Evolutionary conservation across 2,329 filamentous ascomycete genomes (phyloP).

Genomic region (Tolypocladium paradoxum): DNA sequence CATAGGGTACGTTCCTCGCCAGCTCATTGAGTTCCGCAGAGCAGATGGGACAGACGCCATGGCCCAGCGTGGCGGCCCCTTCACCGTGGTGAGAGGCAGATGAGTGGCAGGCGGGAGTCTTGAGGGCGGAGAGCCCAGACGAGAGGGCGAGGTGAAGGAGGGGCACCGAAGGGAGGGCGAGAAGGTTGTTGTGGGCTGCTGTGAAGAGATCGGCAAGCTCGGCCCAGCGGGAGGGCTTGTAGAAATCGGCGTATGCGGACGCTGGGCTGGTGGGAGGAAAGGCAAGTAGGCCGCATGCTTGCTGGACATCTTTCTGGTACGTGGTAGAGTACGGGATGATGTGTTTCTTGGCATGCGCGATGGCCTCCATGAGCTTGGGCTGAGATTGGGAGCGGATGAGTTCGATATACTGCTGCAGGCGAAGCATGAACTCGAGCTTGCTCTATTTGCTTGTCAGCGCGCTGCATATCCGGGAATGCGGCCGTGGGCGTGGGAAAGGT

Average conservation of each 20-base stretch:
- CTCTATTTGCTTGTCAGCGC: slow-evolving; percentile 35
- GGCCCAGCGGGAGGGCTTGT: slow-evolving; percentile 61
- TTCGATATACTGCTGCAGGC: slow-evolving; percentile 92
- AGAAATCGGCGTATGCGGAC: slow-evolving; percentile 45
- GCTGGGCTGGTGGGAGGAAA: slow-evolving; percentile 45
- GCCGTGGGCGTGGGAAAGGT: background rate
- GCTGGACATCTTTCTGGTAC: slow-evolving; percentile 57
- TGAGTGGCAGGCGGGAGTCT: slow-evolving; percentile 87
- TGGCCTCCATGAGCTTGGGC: slow-evolving; percentile 62
- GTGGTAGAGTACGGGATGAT: slow-evolving; percentile 59
- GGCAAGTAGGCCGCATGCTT: slow-evolving; percentile 72
- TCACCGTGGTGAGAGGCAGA: slow-evolving; percentile 32
- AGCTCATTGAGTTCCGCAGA: slow-evolving; percentile 90
- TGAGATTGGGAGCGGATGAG: slow-evolving; percentile 60
- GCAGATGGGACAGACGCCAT: slow-evolving; percentile 88
- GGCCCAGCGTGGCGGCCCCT: slow-evolving; percentile 39
- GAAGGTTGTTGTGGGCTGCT: slow-evolving; percentile 73
- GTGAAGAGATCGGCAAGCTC: slow-evolving; percentile 73
- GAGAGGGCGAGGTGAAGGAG: slow-evolving; percentile 85
- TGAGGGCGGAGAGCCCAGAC: slow-evolving; percentile 85
- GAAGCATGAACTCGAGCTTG: slow-evolving; percentile 84
- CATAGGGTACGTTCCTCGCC: slow-evolving; percentile 81
- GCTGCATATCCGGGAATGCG: slow-evolving; percentile 1
- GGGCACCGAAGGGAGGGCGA: slow-evolving; percentile 70
- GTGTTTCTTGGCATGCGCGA: slow-evolving; percentile 72